Conservation (phyloP, 2,329 filamentous ascomycete genomes). For the Scedosporium boydii region DNA sequence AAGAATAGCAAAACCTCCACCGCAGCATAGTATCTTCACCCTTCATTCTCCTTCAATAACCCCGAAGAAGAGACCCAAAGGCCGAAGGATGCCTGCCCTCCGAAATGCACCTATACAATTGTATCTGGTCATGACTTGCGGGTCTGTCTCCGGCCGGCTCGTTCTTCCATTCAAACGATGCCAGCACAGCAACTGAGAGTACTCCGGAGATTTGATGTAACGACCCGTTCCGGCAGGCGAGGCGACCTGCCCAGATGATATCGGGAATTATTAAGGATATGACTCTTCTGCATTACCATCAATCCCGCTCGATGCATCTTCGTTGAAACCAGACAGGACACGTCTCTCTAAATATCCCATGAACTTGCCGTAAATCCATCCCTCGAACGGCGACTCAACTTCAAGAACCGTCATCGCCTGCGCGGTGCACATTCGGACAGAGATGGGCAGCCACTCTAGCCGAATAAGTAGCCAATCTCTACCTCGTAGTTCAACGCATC, state of each 20-base stretch:
- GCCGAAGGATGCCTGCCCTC: not conserved
- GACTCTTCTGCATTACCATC: too few relatives aligned
- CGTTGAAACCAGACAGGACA: too few relatives aligned
- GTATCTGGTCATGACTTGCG: not conserved
- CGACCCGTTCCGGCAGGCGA: not conserved
- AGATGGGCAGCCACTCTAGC: not conserved
- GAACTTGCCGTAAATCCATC: too few relatives aligned
- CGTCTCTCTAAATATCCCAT: too few relatives aligned
- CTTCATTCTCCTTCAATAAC: too few relatives aligned
- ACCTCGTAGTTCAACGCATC: not conserved
- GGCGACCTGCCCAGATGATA: not conserved
- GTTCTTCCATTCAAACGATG: constrained; percentile 1
- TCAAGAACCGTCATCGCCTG: too few relatives aligned
- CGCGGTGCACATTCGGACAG: not conserved
- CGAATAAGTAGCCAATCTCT: not conserved
- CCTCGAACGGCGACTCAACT: too few relatives aligned
- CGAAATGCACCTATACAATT: not conserved
- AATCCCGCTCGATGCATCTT: too few relatives aligned
- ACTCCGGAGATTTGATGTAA: not conserved
- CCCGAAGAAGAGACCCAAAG: too few relatives aligned
- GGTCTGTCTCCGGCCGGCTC: not conserved
- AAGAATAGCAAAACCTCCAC: too few relatives aligned
- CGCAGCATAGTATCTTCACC: too few relatives aligned
- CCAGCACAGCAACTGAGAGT: constrained; percentile 4
- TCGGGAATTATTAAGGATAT: too few relatives aligned